Base-by-base conservation (phyloP, 2,329 filamentous ascomycete species). In the Chrysoporthe deuterocubensis region DNA sequence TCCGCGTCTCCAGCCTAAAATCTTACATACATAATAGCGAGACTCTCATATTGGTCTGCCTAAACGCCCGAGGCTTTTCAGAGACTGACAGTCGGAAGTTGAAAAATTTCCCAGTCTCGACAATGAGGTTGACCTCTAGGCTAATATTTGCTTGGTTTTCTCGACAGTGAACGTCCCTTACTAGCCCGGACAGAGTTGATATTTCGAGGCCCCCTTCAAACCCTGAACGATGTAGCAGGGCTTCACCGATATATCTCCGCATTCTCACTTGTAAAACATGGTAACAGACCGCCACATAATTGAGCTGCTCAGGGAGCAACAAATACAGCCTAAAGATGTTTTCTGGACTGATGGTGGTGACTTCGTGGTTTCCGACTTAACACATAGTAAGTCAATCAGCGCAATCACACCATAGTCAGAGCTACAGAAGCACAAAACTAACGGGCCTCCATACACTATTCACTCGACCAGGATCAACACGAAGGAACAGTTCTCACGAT, bases 301-400 rank as follows among this genome's bases (percentile, higher is more conserved):
- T 4, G 46, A 61, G 42, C 26, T 67, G 32, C 46, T 67, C 3
- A 32, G 34, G 40, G 56, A 65, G 26, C 66, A 67, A 18, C 11
- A 46, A 14, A 32, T 59, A 59, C 54, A 65, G 11, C 40, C 26
- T 3, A 56, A 67, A 32, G 62, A 67, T 8, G 56, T 67, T 6
- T 67, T 67, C 46, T 56, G 56, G 44, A 16, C 26, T 9, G 46
- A 61, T 4, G 56, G 56, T n/a, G 66, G 66, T 3, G 50, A 44
- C n/a, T 65, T 67, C n/a, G 44, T 60, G 21, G 56, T 65, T 4
- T 63, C 59, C 32, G 64, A 66, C 52, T 54, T 65, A 26, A 65
- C n/a, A 13, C 21, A 44, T 14, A 48, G 66, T 67, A 59, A 40
- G 66, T 21, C 13, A 2, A 16, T 14, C 4, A 40, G 18, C 21